Base-by-base conservation (phyloP, 768 basidiomycete genomes). In the Lentinula aciculospora region DNA sequence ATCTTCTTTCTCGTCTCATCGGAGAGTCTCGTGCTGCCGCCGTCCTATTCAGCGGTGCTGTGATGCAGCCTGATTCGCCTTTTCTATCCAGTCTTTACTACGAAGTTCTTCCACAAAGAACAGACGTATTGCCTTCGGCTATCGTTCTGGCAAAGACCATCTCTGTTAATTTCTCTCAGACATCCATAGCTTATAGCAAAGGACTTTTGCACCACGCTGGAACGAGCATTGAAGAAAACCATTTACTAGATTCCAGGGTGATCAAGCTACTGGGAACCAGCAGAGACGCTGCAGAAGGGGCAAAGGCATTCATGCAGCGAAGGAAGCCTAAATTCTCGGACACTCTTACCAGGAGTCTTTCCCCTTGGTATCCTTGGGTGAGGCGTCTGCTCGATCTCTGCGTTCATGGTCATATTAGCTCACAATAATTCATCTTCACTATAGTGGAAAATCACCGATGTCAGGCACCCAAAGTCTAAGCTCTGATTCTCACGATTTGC, bases 1-100 rank as follows among this genome's bases (percentile, higher is more conserved):
- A 76, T 63, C 74, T 83, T 48, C 74, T 84, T 15, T 81, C 83
- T 25, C 75, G 76, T 13, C 75, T 85, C 32, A 61, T 84, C 19
- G 81, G 81, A 5, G 73, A 76, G 58, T 79, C 82, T 17, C 72
- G 76, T 4, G 80, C 83, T 12, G 71, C 69, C 46, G 74, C 78
- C 23, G 72, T 83, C 21, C 71, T 83, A 31, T 69, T 83, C 34
- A 76, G 76, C 0, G 82, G 79, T 25, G 67, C 27, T 67, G 4
- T 76, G 74, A 3, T 69, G 79, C 40, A 61, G 2, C 75, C 82
- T 0, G 69, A 73, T 27, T 81, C 81, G 0, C 79, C 75, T 4
- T 60, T 71, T 37, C 68, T 81, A 36, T 65, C 66, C 10, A 73
- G 67, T 0, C 68, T 83, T 9, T 85, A 81, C 62, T 71, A 80